Conservation (phyloP, 2,329 filamentous ascomycete species). For the Fusarium sp. region DNA sequence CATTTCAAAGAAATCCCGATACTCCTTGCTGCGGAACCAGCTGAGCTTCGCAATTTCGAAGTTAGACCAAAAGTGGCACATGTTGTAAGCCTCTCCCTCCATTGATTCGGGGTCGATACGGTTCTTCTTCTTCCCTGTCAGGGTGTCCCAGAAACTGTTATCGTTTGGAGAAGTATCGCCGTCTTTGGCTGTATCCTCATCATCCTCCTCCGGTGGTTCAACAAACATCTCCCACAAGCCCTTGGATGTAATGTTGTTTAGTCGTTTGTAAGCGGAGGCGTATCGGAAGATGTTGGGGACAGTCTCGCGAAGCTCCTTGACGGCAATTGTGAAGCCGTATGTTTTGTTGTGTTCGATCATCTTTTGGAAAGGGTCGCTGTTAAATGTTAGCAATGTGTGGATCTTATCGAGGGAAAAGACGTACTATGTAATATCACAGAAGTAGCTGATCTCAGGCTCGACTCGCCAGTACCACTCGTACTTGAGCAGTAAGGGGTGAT, state of each 20-base stretch:
- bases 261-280: slow-evolving; percentile 95
- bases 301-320: slow-evolving; percentile 97
- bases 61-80: slow-evolving; percentile 99
- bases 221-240: slow-evolving; percentile 99
- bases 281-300: slow-evolving; percentile 99
- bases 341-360: slow-evolving; percentile 98
- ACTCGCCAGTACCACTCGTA: slow-evolving; percentile 99
- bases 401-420: slow-evolving; percentile 4
- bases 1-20: slow-evolving; percentile 98
- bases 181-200: slow-evolving; percentile 72
- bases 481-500: slow-evolving; percentile 92
- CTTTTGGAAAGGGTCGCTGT: slow-evolving; percentile 90
- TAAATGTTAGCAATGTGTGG: slow-evolving; percentile 22
- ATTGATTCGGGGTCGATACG: slow-evolving; percentile 92
- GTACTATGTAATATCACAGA: slow-evolving; percentile 99
- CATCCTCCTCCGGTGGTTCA: slow-evolving; percentile 75
- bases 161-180: slow-evolving; percentile 78
- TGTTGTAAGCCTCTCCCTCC: slow-evolving; percentile 99
- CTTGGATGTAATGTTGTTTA: slow-evolving; percentile 89
- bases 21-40: slow-evolving; percentile 97
- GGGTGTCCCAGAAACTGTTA: slow-evolving; percentile 82
- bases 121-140: slow-evolving; percentile 75
- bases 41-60: slow-evolving; percentile 96
- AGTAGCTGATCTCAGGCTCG: slow-evolving; percentile 99
- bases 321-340: slow-evolving; percentile 98